These are phyloP conservation scores for Gymnopilus junonius DNA, from an alignment of 768 basidiomycete genomes.

Conservation along the genomic window DNA sequence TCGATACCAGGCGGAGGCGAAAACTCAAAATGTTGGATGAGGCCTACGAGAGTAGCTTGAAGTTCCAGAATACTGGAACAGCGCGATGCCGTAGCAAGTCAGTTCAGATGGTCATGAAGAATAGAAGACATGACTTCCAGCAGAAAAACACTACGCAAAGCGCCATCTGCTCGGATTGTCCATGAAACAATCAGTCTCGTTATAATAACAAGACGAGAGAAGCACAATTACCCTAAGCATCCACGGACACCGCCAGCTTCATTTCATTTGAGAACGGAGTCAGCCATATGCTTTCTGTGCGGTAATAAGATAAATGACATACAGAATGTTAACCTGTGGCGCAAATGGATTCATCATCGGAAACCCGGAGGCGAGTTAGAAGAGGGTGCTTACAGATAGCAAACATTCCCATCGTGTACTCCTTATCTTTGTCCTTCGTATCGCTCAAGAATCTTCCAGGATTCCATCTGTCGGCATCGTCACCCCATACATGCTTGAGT, in stretches of 20 bases:
- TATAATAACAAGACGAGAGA: background rate
- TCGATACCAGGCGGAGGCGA: conserved; percentile 4
- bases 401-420: conserved; percentile 8
- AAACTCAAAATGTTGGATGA: conserved; percentile 11
- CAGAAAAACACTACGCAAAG: background rate
- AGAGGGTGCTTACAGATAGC: conserved; percentile 6
- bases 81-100: background rate
- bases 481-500: conserved; percentile 6
- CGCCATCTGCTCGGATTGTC: background rate
- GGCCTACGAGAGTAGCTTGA: background rate
- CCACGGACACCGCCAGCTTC: conserved; percentile 11
- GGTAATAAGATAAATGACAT: background rate
- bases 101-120: background rate
- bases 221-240: conserved; percentile 2
- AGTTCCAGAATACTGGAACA: conserved; percentile 6
- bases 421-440: background rate
- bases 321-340: conserved; percentile 12
- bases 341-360: background rate
- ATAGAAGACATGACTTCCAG: background rate
- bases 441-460: conserved; percentile 6
- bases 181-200: background rate
- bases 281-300: background rate
- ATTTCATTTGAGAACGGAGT: background rate
- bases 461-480: conserved; percentile 10
- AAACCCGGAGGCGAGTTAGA: background rate